A percentile compares a stretch with the other conserved stretches of the same genome.
These are phyloP conservation scores for Botrytis pseudocinerea DNA, from an alignment of 2,329 filamentous ascomycete species.

Conservation along the genomic window DNA sequence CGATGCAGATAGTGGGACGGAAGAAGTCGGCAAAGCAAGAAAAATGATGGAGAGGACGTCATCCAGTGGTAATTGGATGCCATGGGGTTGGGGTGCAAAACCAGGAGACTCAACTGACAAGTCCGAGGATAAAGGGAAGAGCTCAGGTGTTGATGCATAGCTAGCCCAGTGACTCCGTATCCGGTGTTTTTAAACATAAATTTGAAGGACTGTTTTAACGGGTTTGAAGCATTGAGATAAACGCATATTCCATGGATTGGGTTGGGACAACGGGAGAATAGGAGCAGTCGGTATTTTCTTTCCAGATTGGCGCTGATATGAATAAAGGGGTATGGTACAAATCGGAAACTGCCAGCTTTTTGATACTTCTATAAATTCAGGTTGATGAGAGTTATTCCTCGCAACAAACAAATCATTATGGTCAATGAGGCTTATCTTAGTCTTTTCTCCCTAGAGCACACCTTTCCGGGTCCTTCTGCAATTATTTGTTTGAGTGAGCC, in stretches of 20 bases:
- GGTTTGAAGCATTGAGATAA: constrained; percentile 1
- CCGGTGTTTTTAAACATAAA: background rate
- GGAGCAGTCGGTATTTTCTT: constrained; percentile 4
- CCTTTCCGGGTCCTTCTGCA: background rate
- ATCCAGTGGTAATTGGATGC: constrained; percentile 49
- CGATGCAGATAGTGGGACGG: constrained; percentile 68
- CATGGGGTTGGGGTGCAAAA: constrained; percentile 48
- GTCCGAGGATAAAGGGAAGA: constrained; percentile 28
- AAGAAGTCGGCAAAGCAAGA: constrained; percentile 48
- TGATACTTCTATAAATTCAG: background rate
- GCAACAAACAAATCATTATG: background rate
- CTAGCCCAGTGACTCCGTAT: background rate
- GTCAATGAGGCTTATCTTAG: background rate
- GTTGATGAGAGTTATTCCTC: background rate
- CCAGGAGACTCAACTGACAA: constrained; percentile 18
- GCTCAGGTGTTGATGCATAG: constrained; percentile 31
- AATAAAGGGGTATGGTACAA: constrained; percentile 2
- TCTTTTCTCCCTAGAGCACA: background rate
- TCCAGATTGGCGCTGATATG: background rate
- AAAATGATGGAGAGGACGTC: constrained; percentile 39
- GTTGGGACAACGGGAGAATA: background rate
- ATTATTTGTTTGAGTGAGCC: background rate
- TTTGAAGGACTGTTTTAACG: background rate
- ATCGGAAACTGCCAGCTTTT: background rate
- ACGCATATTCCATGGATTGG: background rate